Evolutionary conservation across 768 basidiomycete species (phyloP).

Genomic region (Tricholoma hemisulphureum): DNA sequence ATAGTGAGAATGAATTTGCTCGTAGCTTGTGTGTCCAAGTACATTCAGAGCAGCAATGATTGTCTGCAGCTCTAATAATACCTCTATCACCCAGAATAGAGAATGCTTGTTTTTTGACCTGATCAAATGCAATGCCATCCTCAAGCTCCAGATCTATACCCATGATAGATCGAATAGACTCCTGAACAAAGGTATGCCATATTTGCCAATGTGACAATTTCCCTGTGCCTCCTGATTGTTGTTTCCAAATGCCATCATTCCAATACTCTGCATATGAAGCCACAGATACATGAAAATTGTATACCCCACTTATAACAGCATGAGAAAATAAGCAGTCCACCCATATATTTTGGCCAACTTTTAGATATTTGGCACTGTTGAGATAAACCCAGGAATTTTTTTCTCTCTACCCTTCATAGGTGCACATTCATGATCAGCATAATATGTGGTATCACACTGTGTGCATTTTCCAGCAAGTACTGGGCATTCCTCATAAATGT

Average conservation of each 20-base stretch:
- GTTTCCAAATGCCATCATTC: too few species aligned
- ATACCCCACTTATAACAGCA: constrained; percentile 10
- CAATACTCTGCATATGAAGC: constrained; percentile 13
- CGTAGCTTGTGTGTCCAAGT: background rate
- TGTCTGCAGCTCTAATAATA: background rate
- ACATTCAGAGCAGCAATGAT: constrained; percentile 5
- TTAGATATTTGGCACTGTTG: background rate
- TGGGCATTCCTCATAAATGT: too few species aligned
- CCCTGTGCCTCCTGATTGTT: too few species aligned
- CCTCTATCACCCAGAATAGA: background rate
- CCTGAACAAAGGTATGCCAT: too few species aligned
- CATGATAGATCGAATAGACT: constrained; percentile 7
- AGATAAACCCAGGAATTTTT: too few species aligned
- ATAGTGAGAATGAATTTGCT: background rate
- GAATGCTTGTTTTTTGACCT: background rate
- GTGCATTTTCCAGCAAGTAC: too few species aligned
- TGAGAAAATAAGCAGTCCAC: constrained; percentile 12
- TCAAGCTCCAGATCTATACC: background rate
- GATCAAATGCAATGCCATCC: background rate
- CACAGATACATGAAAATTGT: constrained; percentile 15
- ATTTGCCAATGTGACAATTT: too few species aligned
- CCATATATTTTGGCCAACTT: constrained; percentile 11
- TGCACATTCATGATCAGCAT: too few species aligned
- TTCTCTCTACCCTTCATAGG: too few species aligned
- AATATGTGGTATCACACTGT: too few species aligned